Percentiles rank a stretch among this genome's conserved stretches.
phyloP scores from a whole-genome alignment of 192 early-diverging fungal species.

The Gryganskiella cystojenkinii region DNA sequence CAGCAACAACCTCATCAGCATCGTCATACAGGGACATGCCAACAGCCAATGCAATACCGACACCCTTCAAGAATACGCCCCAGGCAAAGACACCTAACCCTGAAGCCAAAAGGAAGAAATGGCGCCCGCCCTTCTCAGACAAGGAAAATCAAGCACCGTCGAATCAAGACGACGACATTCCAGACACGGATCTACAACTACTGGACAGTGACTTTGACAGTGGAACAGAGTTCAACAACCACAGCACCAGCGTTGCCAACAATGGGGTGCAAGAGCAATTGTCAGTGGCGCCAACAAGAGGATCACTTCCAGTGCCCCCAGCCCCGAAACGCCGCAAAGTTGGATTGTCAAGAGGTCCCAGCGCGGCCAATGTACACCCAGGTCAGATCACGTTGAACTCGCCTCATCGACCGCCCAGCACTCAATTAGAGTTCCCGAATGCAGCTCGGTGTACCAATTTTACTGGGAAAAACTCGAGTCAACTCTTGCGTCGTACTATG shows the following conservation, averaged over 20 bases:
- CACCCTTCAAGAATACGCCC: neutral
- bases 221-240: neutral
- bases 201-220: slow-evolving; percentile 1
- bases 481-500: slow-evolving; percentile 44
- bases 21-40: neutral
- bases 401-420: slow-evolving; percentile 26
- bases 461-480: slow-evolving; percentile 43
- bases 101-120: slow-evolving; percentile 29
- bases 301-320: neutral
- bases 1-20: neutral
- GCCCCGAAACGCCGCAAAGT: slow-evolving; percentile 33
- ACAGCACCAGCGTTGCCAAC: neutral
- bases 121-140: slow-evolving; percentile 25
- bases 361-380: neutral
- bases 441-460: slow-evolving; percentile 49
- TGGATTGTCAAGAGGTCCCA: slow-evolving; percentile 26
- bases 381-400: slow-evolving; percentile 1
- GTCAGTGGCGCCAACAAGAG: neutral
- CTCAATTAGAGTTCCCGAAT: slow-evolving; percentile 48
- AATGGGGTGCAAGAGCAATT: neutral
- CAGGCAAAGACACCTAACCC: neutral
- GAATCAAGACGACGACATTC: too few relatives aligned
- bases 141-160: neutral
- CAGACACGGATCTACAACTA: neutral
- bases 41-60: neutral